Evolutionary conservation across 2,329 filamentous ascomycete species (phyloP), one percentile per base, ranked within the genome.

Genomic region (Sporothrix humicola): DNA sequence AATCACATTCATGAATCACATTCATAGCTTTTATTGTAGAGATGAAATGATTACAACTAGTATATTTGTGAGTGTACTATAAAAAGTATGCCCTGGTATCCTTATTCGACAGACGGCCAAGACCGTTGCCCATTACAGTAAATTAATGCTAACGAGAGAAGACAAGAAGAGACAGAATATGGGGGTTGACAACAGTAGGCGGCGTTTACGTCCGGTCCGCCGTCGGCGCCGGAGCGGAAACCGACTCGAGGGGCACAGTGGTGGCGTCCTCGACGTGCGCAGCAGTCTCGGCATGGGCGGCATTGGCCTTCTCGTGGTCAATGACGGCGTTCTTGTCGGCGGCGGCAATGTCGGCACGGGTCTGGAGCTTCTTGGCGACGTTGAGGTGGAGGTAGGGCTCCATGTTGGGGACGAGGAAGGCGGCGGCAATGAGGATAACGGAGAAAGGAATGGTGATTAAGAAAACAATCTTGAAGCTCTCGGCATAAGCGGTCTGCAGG

Each of bases 381-480:
- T 85, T 82, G 70, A 81, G 78, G 0, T 81, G 84, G 50, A 85
- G 77, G 76, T 81, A 84, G 37, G 82, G 79, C 75, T 85, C 82
- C 20, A 85, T 81, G 75, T 85, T 81, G 20, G 83, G 83, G 58
- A 81, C 79, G 5, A 85, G 75, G 17, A 81, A 75, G 9, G 83
- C 79, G 8, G 81, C 81, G 26, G 81, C 75, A 9, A 85, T 77
- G n/a, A 82, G 78, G 42, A 82, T 79, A 17, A 79, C 80, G 63
- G 77, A 84, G 79, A 83, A 84, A 5, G 82, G 82, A 50, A 84
- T 82, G 10, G 79, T 81, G 46, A 78, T 77, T 73, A 80, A 81
- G 56, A 83, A 87, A 0, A 87, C 84, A 3, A 82, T 80, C 72
- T 79, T 78, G 77, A 86, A 85, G 2, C 82, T 82, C n/a, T 80